Percentiles rank a stretch among this genome's conserved stretches.
These are phyloP conservation scores for Collybiopsis luxurians DNA, from an alignment of 768 basidiomycete genomes.

Conservation along the genomic window DNA sequence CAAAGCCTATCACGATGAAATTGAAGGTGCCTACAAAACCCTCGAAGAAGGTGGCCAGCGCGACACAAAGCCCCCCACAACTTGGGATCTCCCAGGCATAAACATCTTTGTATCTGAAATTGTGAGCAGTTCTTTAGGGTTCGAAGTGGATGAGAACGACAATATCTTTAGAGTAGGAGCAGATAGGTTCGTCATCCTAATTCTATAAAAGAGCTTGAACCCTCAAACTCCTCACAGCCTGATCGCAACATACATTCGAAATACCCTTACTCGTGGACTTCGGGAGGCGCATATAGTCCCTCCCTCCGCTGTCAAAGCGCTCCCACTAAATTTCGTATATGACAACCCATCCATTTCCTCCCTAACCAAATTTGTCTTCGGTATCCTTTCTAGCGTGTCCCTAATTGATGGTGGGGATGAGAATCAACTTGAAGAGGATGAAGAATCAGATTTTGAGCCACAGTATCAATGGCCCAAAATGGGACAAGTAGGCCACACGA, in stretches of 20 bases:
- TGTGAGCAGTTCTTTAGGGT: neutral
- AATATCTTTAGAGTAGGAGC: slow-evolving; percentile 2
- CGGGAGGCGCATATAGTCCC: neutral
- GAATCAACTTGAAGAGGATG: neutral
- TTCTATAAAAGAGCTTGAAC: neutral
- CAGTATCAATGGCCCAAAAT: neutral
- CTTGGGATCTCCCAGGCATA: slow-evolving; percentile 17
- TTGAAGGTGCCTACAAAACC: slow-evolving; percentile 30
- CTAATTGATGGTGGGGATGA: neutral
- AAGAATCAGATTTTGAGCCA: neutral
- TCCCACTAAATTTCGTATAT: slow-evolving; percentile 6
- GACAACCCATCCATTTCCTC: neutral
- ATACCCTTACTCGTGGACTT: neutral
- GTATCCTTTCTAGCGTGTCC: neutral
- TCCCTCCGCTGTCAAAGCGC: neutral
- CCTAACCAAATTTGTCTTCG: neutral
- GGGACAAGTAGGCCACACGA: neutral
- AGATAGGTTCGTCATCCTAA: neutral
- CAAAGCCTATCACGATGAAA: slow-evolving; percentile 36
- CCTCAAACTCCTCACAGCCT: neutral
- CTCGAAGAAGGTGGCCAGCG: slow-evolving; percentile 29
- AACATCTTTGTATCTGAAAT: neutral
- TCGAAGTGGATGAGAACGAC: neutral
- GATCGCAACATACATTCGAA: slow-evolving; percentile 3
- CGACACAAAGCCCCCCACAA: slow-evolving; percentile 21